Percentiles rank a stretch among this genome's conserved stretches.
Conservation (phyloP, 2,329 filamentous ascomycete species). For the Alternaria ventricosa region DNA sequence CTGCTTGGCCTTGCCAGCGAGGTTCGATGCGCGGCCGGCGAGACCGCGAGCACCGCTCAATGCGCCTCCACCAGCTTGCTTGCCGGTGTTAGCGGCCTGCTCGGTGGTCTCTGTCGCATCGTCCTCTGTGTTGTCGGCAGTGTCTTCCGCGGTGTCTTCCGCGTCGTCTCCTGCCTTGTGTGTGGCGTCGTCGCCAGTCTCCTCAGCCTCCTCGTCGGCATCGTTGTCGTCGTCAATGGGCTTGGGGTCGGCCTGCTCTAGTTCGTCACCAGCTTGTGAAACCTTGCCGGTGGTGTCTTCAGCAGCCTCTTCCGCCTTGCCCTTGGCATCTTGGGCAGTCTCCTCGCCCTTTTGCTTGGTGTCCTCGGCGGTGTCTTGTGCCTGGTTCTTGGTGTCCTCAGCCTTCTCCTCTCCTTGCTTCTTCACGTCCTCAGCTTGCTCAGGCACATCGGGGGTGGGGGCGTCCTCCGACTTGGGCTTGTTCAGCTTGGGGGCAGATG, state of each 20-base stretch:
- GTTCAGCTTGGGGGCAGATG: slow-evolving; percentile 52
- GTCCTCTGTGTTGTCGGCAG: slow-evolving; percentile 50
- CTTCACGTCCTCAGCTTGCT: slow-evolving; percentile 47
- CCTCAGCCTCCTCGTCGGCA: slow-evolving; percentile 29
- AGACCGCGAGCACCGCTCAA: slow-evolving; percentile 55
- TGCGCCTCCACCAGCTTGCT: slow-evolving; percentile 48
- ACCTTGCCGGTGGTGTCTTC: slow-evolving; percentile 55
- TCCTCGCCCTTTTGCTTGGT: slow-evolving; percentile 38
- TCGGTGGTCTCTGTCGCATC: slow-evolving; percentile 45
- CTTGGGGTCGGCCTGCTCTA: slow-evolving; percentile 55
- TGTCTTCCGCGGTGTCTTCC: slow-evolving; percentile 44
- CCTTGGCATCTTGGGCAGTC: slow-evolving; percentile 46
- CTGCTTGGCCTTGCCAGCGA: slow-evolving; percentile 52
- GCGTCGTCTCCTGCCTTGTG: slow-evolving; percentile 57
- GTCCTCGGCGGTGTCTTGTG: slow-evolving; percentile 45
- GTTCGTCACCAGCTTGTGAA: slow-evolving; percentile 53
- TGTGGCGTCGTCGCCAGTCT: slow-evolving; percentile 47
- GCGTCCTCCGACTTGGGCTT: slow-evolving; percentile 46
- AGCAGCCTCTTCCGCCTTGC: slow-evolving; percentile 42
- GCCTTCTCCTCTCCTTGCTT: slow-evolving; percentile 45
- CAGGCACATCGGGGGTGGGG: slow-evolving; percentile 45
- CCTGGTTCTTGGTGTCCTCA: slow-evolving; percentile 51
- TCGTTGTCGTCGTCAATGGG: slow-evolving; percentile 53
- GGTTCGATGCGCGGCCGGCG: slow-evolving; percentile 55
- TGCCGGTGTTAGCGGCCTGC: slow-evolving; percentile 43